A percentile compares a stretch with the other conserved stretches of the same genome.
phyloP scores from a whole-genome alignment of 768 basidiomycete genomes.

The Mycena floridula region DNA sequence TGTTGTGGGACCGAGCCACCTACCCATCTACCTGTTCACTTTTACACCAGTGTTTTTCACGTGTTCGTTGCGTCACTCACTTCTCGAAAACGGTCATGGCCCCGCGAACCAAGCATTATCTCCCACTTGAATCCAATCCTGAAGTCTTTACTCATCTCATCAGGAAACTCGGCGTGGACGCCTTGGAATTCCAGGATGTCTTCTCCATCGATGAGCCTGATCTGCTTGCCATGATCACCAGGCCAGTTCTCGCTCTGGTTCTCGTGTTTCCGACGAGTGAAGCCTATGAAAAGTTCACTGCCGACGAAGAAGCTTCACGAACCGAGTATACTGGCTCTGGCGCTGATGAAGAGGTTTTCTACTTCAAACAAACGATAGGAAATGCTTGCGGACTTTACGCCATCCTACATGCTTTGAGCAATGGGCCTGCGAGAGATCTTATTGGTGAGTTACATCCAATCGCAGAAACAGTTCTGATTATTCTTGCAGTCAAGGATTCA shows the following conservation, averaged over 20 bases:
- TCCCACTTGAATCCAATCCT: constrained; percentile 33
- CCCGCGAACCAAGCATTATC: constrained; percentile 18
- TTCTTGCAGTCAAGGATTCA: constrained; percentile 15
- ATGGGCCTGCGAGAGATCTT: constrained; percentile 16
- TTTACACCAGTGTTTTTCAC: no score
- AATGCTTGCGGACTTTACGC: constrained; percentile 33
- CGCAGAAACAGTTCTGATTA: neutral
- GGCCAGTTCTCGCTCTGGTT: constrained; percentile 25
- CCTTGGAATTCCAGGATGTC: constrained; percentile 27
- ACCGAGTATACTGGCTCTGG: constrained; percentile 22
- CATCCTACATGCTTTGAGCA: constrained; percentile 26
- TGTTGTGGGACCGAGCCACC: no score
- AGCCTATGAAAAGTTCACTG: constrained; percentile 12
- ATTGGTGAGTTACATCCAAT: constrained; percentile 15
- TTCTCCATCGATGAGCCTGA: constrained; percentile 26
- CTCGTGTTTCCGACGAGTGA: constrained; percentile 22
- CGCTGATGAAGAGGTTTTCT: constrained; percentile 24
- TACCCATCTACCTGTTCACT: no score
- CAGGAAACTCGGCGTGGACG: constrained; percentile 21
- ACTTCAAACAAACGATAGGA: constrained; percentile 30
- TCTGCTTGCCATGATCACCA: constrained; percentile 24
- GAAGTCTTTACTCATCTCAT: constrained; percentile 29
- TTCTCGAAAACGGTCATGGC: no score
- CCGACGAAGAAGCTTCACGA: constrained; percentile 17
- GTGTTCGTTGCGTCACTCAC: no score